Base-by-base conservation (phyloP, 495 filamentous ascomycete genomes). In the Daldinia bambusicola region DNA sequence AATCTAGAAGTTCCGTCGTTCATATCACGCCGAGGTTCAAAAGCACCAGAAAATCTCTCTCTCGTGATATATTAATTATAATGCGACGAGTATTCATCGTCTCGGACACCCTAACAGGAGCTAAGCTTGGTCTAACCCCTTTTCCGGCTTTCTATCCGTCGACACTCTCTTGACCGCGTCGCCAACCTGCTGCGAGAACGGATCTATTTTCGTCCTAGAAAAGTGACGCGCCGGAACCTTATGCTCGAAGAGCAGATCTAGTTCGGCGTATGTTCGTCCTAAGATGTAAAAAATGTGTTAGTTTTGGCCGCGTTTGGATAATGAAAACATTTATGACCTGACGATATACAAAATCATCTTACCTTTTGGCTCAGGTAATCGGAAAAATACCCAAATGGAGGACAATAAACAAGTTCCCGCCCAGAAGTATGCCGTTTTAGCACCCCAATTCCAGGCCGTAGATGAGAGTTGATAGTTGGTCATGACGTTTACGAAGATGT, bases 401-500 rank as follows among this genome's bases (percentile, higher is more conserved):
- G 80, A 85, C 14, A 82, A 55, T 38, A 84, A 72, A 64, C 81
- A 83, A 38, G 75, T 78, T 0, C 81, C 86, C 7, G 80, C 84
- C 86, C 85, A 88, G 66, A 88, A 87, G 71, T 84, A 88, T 0
- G 78, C 85, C 2, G 74, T 75, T 40, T 74, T 78, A 40, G 73
- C 79, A 1, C 80, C 79, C 84, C 85, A 87, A 51, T 84, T 80
- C 86, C 86, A 88, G 1, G 79, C 85, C 0, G 74, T 74, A 0
- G 84, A 80, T 48, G 80, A 82, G 18, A 88, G 76, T 75, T 84
- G 82, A 69, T 85, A 84, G 36, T 83, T 82, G 2, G 80, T 84
- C 60, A 87, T 77, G 51, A 87, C 80, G 34, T 80, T 80, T 31
- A 76, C 73, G 57, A 84, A 75, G 59, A 83, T 80, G 31, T 77